A percentile compares a stretch with the other conserved stretches of the same genome.
These are phyloP conservation scores for Monosporozyma aerobia DNA, from an alignment of 805 yeast species.

Conservation along the genomic window DNA sequence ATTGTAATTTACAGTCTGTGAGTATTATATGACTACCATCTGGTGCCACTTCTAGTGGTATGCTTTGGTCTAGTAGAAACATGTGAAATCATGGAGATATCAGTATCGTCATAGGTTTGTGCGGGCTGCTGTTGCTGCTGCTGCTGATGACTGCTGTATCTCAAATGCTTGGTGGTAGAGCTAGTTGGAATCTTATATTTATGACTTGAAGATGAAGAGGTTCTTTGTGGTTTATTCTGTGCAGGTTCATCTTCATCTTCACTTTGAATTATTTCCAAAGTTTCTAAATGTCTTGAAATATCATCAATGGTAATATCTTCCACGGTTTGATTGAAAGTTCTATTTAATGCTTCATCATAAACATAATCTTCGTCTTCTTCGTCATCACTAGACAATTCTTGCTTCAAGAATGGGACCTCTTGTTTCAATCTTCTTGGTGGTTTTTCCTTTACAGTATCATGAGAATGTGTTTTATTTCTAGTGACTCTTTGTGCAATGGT, in stretches of 20 bases:
- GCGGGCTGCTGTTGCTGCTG: constrained; percentile 9
- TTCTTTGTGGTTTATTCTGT: not conserved
- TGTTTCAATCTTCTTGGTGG: constrained; percentile 3
- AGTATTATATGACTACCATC: constrained; percentile 12
- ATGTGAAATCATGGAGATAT: constrained; percentile 31
- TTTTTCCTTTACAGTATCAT: constrained; percentile 5
- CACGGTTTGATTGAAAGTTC: constrained; percentile 31
- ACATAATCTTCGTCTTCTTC: constrained; percentile 31
- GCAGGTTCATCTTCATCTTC: constrained; percentile 2
- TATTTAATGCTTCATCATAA: constrained; percentile 30
- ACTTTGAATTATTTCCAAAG: constrained; percentile 24
- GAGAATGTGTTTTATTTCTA: constrained; percentile 10
- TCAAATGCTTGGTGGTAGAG: constrained; percentile 21
- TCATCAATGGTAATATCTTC: constrained; percentile 33
- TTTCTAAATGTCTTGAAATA: constrained; percentile 30
- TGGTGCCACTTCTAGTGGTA: constrained; percentile 28
- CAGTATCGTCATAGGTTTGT: constrained; percentile 20
- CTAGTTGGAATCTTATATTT: constrained; percentile 25
- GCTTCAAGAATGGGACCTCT: constrained; percentile 24
- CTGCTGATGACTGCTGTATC: constrained; percentile 7
- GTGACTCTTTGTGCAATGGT: constrained; percentile 20
- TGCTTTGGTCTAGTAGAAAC: constrained; percentile 21
- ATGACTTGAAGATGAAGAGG: constrained; percentile 8
- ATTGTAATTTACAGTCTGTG: not conserved
- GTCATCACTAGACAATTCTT: constrained; percentile 26